These are phyloP conservation scores for Heliamphora ciliata DNA, from an alignment of 179 eudicot genomes.

Conservation along the genomic window DNA sequence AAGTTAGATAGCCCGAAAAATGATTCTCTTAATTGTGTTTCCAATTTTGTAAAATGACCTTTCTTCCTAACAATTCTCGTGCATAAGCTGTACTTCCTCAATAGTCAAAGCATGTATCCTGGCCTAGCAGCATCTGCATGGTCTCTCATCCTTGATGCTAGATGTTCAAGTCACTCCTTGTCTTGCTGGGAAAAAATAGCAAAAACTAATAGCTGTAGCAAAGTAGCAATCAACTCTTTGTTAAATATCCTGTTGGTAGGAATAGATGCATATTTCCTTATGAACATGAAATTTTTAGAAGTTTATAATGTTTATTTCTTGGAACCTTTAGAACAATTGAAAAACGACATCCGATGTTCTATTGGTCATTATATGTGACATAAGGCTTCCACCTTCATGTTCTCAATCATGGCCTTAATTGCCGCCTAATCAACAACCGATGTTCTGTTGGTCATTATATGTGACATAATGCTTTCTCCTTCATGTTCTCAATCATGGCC, in stretches of 20 bases:
- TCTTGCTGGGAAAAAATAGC: neutral
- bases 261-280: neutral
- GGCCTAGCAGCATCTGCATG: neutral
- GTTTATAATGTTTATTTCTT: neutral
- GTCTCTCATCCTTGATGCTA: neutral
- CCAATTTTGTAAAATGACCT: neutral
- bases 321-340: neutral
- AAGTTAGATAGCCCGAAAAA: neutral
- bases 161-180: neutral
- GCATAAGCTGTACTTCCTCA: neutral
- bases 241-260: neutral
- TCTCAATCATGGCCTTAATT: no score
- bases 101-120: neutral
- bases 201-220: neutral
- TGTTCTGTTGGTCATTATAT: no score
- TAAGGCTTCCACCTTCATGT: no score
- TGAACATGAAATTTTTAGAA: neutral
- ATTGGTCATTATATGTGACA: neutral
- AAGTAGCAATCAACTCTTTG: neutral
- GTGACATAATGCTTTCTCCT: neutral
- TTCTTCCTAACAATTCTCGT: neutral
- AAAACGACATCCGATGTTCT: neutral
- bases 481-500: neutral
- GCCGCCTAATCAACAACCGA: no score
- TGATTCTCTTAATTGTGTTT: neutral